These are phyloP conservation scores for Citrus mangshanensis DNA, from an alignment of 345 rosid species.

Conservation along the genomic window DNA sequence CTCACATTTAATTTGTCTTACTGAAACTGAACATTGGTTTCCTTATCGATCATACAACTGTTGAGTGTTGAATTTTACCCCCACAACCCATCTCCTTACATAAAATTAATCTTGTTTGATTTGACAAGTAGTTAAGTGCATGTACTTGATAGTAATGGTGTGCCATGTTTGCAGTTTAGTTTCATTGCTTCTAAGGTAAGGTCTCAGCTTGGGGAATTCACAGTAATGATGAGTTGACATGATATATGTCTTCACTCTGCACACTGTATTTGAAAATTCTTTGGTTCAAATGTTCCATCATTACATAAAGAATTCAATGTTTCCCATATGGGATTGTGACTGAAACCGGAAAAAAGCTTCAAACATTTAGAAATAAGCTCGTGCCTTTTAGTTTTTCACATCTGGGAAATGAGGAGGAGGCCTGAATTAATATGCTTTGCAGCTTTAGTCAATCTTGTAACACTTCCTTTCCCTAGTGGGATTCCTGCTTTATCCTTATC, in stretches of 20 bases:
- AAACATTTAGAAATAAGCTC: neutral
- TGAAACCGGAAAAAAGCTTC: neutral
- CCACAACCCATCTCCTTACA: too few species aligned
- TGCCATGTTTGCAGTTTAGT: constrained; percentile 1
- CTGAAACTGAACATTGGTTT: neutral
- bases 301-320: neutral
- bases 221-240: neutral
- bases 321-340: neutral
- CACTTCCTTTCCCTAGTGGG: neutral
- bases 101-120: neutral
- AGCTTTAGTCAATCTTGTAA: constrained; percentile 26
- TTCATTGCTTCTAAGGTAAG: neutral
- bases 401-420: too few species aligned
- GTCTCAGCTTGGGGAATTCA: neutral
- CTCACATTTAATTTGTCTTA: neutral
- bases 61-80: too few species aligned
- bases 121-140: neutral
- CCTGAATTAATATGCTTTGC: neutral
- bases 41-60: too few species aligned
- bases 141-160: neutral
- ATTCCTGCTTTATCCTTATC: neutral
- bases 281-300: neutral
- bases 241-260: neutral
- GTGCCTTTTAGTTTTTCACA: too few species aligned
- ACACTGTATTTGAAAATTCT: neutral